phyloP scores from a whole-genome alignment of 1,284 basidiomycete genomes.

The Lentinus polychrous region DNA sequence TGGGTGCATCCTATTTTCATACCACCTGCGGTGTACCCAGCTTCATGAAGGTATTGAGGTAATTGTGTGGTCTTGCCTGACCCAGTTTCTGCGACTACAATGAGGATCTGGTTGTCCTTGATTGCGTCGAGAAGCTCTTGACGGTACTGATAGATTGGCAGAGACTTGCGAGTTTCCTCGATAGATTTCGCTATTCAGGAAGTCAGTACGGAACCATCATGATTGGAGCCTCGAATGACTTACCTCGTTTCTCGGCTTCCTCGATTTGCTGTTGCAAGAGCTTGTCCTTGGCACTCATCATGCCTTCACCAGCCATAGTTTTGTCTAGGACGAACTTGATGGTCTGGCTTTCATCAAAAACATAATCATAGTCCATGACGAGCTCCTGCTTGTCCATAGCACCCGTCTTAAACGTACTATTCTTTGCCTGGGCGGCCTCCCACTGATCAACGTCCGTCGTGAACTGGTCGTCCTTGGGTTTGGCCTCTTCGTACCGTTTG shows the following conservation, averaged over 20 bases:
- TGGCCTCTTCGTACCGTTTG: constrained; percentile 90
- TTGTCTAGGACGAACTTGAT: constrained; percentile 93
- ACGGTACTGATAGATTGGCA: constrained; percentile 86
- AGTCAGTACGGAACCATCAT: constrained; percentile 6
- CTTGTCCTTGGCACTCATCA: constrained; percentile 81
- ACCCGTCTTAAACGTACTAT: constrained; percentile 84
- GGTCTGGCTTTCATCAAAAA: constrained; percentile 96
- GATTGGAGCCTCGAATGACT: constrained; percentile 20
- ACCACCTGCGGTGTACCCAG: constrained; percentile 87
- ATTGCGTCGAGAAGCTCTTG: constrained; percentile 87
- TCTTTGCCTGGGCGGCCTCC: constrained; percentile 88
- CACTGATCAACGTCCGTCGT: constrained; percentile 95
- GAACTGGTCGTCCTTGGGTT: constrained; percentile 85
- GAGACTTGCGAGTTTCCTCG: constrained; percentile 85
- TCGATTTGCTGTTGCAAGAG: constrained; percentile 85
- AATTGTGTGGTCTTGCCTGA: constrained; percentile 98
- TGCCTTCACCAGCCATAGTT: constrained; percentile 61
- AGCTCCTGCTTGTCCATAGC: constrained; percentile 82
- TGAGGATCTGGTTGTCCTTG: constrained; percentile 84
- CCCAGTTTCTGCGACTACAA: constrained; percentile 91
- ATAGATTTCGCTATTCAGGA: constrained; percentile 68
- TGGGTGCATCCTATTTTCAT: constrained; percentile 96
- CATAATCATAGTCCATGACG: constrained; percentile 90
- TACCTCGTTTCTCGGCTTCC: constrained; percentile 86
- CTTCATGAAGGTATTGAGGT: constrained; percentile 97